Percentiles rank a stretch among this genome's conserved stretches.
phyloP scores from a whole-genome alignment of 2,329 filamentous ascomycete genomes.

The Fusarium incarnatum region DNA sequence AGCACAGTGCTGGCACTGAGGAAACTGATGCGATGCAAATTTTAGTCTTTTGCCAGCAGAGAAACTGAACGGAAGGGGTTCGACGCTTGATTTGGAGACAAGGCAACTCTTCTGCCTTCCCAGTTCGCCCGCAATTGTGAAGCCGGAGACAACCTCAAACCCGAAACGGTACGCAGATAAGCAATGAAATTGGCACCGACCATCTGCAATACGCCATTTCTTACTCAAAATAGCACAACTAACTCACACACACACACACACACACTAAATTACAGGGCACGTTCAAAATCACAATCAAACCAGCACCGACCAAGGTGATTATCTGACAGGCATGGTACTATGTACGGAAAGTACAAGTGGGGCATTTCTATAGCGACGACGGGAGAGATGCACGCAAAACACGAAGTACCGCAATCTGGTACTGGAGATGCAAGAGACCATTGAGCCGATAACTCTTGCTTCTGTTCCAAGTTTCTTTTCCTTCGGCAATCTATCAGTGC shows the following conservation, averaged over 20 bases:
- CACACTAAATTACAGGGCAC: background rate
- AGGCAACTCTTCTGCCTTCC: background rate
- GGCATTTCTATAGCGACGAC: constrained; percentile 11
- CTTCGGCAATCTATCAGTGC: background rate
- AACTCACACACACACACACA: background rate
- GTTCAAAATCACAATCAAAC: background rate
- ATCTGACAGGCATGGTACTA: background rate
- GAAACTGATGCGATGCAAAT: background rate
- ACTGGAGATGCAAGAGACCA: background rate
- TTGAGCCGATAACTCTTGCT: background rate
- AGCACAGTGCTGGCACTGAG: background rate
- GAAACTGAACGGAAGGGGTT: background rate
- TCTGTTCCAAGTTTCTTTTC: background rate
- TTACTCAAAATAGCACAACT: background rate
- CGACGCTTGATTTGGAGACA: background rate
- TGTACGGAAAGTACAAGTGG: background rate
- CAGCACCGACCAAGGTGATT: background rate
- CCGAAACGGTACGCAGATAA: background rate
- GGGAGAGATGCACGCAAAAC: background rate
- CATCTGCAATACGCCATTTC: background rate
- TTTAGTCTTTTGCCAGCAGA: background rate
- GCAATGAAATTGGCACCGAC: background rate
- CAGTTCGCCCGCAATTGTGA: background rate
- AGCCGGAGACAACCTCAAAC: background rate
- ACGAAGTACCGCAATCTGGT: background rate